Evolutionary conservation across 1,284 basidiomycete genomes (phyloP), one percentile per base, ranked within the genome.

Genomic region (Peniophora sp.): DNA sequence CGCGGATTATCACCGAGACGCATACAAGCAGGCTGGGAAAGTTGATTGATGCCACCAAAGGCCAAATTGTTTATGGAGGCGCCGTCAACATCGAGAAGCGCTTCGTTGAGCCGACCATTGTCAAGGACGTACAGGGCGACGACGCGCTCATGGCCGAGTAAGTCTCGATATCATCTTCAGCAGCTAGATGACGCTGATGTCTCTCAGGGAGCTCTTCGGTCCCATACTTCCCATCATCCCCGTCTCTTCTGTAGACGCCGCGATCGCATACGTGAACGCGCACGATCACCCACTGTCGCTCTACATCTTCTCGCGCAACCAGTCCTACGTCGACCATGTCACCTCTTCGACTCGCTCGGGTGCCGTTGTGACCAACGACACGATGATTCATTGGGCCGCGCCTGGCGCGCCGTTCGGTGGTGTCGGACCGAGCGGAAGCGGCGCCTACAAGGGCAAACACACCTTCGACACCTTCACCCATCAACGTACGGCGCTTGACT

Each of bases 61-160:
- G 92, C 27, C 75, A 73, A 10, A 61, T 93, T 32, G 83, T 83
- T 2, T 62, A 85, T 50, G 89, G 91, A 1, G 91, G 91, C 2
- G 70, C 83, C 47, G 70, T 70, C 0, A 82, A 92, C 54, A 75
- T 76, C 55, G 66, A 67, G 10, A 70, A 66, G 52, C 75, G 76
- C 55, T 86, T 75, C 56, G 75, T 91, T 50, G 77, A 83, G 10
- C 84, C 86, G 12, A 89, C 87, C 0, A 62, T 88, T 23, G 75
- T 92, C 35, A 75, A 70, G 52, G 76, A 87, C 55, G 84, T 86
- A 3, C 64, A 70, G 44, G 63, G 60, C 0, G 79, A 82, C 54
- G 89, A 93, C 63, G 78, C 78, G 2, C 62, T 93, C 56, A 80
- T 93, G 80, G 76, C 79, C 65, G 85, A 93, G 83, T 85, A 55